Base-by-base conservation (phyloP, 129 eudicot genomes). In the Smallanthus sonchifolius region DNA sequence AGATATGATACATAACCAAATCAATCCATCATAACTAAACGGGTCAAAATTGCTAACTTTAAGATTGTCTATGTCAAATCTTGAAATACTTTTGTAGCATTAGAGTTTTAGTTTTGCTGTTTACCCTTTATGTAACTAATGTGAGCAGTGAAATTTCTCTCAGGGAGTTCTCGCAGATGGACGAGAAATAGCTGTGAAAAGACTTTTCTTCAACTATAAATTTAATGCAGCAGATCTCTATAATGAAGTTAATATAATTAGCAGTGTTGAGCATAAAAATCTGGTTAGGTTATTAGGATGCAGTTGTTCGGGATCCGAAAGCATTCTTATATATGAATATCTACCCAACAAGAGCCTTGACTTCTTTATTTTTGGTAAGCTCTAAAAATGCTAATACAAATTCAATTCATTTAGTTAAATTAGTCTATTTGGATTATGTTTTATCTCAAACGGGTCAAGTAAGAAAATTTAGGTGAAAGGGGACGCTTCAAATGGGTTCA, bases 171-270 rank as follows among this genome's bases (percentile, higher is more conserved):
- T 93, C 44, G 62, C 83, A 17, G 97, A 91, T 76, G 98, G 96
- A 37, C 85, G 98, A 69, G 98, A 93, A 59, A 90, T 90, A 68
- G 98, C 96, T 38, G 96, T 87, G 76, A 93, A 90, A 83, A 86
- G 98, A 79, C 96, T 93, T 7, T 90, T 80, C 86, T 86, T 86
- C 56, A 92, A 93, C 87, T 87, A 87, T 69, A 90, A 72, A 70
- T 89, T 87, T 68, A 84, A 91, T 83, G 98, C 89, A 17, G 92
- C 89, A 8, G 95, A 90, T 84, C 90, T 93, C 78, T 93, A 84
- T 55, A 88, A 91, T 15, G 97, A 91, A 79, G 88, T 87, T 38
- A 86, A 91, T 80, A 91, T 87, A 17, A 88, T 91, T 54, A 91
- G 88, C 63, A 85, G 91, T 15, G 76, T 91, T 20, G 85, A 91